Evolutionary conservation across 176 grass and related monocot genomes (phyloP), one percentile per base, ranked within the genome.

Genomic region (Typha latifolia): DNA sequence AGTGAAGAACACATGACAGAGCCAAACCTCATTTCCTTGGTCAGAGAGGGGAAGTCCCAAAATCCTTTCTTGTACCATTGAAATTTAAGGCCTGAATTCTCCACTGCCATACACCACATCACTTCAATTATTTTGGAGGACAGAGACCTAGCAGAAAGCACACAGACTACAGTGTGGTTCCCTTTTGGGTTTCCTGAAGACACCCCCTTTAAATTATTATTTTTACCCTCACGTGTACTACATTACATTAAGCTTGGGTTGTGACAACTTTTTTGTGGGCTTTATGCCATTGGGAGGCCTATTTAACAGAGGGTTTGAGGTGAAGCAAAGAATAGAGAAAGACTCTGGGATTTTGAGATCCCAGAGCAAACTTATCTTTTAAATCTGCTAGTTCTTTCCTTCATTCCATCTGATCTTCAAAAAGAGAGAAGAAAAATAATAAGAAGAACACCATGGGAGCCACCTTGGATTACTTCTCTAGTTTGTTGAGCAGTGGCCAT

Each of bases 401-500:
- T 29, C 27, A 29, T 29, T 29, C 27, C 27, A 29, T 29, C 3
- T 29, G 27, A 29, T 2, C 2, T 2, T 29, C 27, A 29, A 29
- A 29, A 29, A 2, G 3, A 29, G 27, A 29, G 27, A 29, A 29
- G 3, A 29, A 29, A 29, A 29, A 29, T 2, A 29, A 52, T 20
- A 67, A 57, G 51, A 51, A 67, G 48, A 14, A 59, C 53, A 59
- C 18, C 20, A 79, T 89, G 79, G 74, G 61, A 53, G 81, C 77
- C 51, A 78, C 78, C 69, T 66, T 89, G 66, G 74, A 89, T 19
- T 88, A 84, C 56, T 62, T 88, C 49, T 78, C 85, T 23, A 70
- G 75, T 43, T 61, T 81, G 74, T 19, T 88, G 49, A 50, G 85
- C 32, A 71, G 66, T 43, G 73, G 79, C 69, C 81, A 83, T 50